Base-by-base conservation (phyloP, 768 basidiomycete genomes). In the Rhizopogon salebrosus region DNA sequence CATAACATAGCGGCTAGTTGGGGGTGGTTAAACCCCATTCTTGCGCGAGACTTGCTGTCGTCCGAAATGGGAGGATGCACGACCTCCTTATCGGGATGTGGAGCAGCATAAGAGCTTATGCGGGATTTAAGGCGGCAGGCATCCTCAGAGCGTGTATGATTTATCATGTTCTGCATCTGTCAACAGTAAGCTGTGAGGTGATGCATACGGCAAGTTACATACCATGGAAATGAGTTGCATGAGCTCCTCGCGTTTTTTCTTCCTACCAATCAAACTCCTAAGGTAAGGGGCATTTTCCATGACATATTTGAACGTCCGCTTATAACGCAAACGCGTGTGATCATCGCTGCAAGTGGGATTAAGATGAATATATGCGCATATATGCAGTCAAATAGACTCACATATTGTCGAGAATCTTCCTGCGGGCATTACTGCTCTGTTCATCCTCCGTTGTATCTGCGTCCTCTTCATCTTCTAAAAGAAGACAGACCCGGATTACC, bases 11-110 rank as follows among this genome's bases (percentile, higher is more conserved):
- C 14, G n/a, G 20, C 35, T 9, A 54, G 53, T 20, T 54, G 48
- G 10, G 4, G 4, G 9, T 54, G 53, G 8, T 54, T 54, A 6
- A 50, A 54, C 2, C 53, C 53, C 48, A 51, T 54, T 20, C 24
- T 3, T 3, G 41, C 16, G 1, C 1, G 8, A 2, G 14, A 24
- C 35, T 48, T 48, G 31, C 23, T 36, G 46, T 48, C 29, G 9
- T 31, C 13, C 23, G 24, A 9, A 11, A 50, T 20, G 6, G 49
- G 49, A 6, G 22, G 49, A 8, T 2, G 2, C 23, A 50, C 16
- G 7, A 39, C 3, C 0, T 50, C n/a, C 13, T 38, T 38, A 14
- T 50, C 24, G 2, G 26, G 39, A 31, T 50, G 4, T n/a, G 49
- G 49, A 18, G 49, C 39, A 4, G 49, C 23, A 3, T 50, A 50